Evolutionary conservation across 768 basidiomycete genomes (phyloP), one percentile per base, ranked within the genome.

Genomic region (Tricholoma matsutake): DNA sequence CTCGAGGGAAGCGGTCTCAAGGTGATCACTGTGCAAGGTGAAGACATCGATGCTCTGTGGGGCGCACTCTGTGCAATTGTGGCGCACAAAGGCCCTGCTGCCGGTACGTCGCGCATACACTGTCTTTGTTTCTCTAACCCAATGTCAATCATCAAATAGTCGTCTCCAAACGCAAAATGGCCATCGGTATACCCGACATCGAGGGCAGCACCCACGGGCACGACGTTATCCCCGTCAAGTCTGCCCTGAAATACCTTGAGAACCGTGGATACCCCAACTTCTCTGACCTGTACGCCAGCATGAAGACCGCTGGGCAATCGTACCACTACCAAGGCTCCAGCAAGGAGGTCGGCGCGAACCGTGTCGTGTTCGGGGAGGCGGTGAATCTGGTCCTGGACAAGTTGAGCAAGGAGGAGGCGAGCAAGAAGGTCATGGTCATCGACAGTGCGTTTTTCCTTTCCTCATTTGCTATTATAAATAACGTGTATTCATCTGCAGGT

Each of bases 311-410:
- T 34, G 62, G 79, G 2, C 72, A 77, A 39, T 79, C 84, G 0
- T 90, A 89, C 72, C 72, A 83, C n/a, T 86, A 86, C 71, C 69
- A 82, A 25, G 93, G 93, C 0, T 86, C 83, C 9, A 84, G 87
- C 6, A 87, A 87, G 68, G 91, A 94, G 65, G 72, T 83, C 56
- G 91, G 84, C 29, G 93, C 92, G 1, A 92, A 89, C 69, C 89
- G 93, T 67, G 88, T 89, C 41, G 77, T 89, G 10, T 95, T 95
- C 65, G 93, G 93, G 29, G 90, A 94, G 66, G 90, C 93, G 9
- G 92, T 93, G 55, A 89, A 87, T 69, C 59, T 78, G 63, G 92
- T 94, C 1, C 81, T 95, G 18, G 92, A 94, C 67, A 81, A 78
- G 32, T 75, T 92, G 53, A 79, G 79, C 67, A 91, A 87, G 73